Conservation (phyloP, 2,329 filamentous ascomycete species). For the Fusarium nisikadoi region DNA sequence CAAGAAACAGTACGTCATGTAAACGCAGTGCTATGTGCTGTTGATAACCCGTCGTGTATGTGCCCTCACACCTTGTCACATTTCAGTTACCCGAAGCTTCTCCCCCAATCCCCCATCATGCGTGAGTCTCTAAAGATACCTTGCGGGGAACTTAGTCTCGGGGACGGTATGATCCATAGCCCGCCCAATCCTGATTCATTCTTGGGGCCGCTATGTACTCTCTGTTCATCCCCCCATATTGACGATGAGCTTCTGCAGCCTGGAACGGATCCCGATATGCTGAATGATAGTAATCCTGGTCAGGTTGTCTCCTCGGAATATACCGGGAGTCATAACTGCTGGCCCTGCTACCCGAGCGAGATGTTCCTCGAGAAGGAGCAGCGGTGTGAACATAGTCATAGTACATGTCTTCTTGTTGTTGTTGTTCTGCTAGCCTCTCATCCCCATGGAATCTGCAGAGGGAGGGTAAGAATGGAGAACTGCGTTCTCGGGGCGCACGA, state of each 20-base stretch:
- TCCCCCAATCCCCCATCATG: background rate
- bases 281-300: background rate
- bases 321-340: background rate
- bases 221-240: background rate
- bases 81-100: background rate
- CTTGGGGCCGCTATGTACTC: background rate
- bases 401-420: background rate
- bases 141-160: background rate
- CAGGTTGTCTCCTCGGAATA: background rate
- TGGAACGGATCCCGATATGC: background rate
- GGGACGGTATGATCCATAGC: background rate
- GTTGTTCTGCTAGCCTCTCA: background rate
- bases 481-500: background rate
- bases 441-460: conserved; percentile 7
- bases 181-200: too few relatives aligned
- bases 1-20: background rate
- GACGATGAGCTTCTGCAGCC: background rate
- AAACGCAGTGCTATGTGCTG: background rate
- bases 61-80: background rate
- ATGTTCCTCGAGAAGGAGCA: background rate
- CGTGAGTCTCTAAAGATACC: background rate
- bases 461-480: background rate
- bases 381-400: fast-evolving
- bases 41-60: too few relatives aligned
- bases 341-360: background rate